Evolutionary conservation across 352 stramenopile genomes (phyloP).

Genomic region (Saprolegnia parasitica): DNA sequence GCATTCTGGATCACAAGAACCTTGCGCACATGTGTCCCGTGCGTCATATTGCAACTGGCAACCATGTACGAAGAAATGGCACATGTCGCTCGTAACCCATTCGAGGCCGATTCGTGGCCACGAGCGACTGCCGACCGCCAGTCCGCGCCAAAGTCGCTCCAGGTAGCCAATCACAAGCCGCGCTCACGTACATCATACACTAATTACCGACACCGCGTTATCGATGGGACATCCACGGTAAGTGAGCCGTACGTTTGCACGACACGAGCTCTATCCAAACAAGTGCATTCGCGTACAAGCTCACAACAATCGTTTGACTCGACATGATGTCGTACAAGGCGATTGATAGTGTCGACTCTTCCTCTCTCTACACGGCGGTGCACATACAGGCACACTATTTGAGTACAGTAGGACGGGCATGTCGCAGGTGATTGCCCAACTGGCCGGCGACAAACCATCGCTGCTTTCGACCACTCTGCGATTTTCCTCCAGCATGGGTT

Average conservation of each 20-base stretch:
- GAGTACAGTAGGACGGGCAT: neutral
- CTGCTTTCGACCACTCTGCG: neutral
- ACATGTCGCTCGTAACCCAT: neutral
- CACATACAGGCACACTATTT: neutral
- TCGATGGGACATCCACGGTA: too few species aligned
- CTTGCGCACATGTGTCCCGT: neutral
- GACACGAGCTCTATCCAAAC: too few species aligned
- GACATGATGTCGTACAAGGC: too few species aligned
- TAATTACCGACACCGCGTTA: neutral
- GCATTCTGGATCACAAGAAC: neutral
- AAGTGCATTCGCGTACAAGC: too few species aligned
- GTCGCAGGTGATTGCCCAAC: neutral
- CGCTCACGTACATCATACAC: neutral
- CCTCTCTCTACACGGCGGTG: neutral
- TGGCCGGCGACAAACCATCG: neutral
- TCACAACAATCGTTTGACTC: too few species aligned
- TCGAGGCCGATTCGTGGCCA: neutral
- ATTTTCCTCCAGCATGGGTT: constrained; percentile 6
- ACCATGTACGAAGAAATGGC: neutral
- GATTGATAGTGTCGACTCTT: too few species aligned
- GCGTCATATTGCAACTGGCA: neutral
- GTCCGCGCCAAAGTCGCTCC: neutral
- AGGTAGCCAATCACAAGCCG: neutral
- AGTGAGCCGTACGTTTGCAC: too few species aligned
- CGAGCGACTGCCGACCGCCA: too few species aligned